Evolutionary conservation across 805 yeast species (phyloP), one percentile per base, ranked within the genome.

Genomic region (Nakazawaea anatomiae): DNA sequence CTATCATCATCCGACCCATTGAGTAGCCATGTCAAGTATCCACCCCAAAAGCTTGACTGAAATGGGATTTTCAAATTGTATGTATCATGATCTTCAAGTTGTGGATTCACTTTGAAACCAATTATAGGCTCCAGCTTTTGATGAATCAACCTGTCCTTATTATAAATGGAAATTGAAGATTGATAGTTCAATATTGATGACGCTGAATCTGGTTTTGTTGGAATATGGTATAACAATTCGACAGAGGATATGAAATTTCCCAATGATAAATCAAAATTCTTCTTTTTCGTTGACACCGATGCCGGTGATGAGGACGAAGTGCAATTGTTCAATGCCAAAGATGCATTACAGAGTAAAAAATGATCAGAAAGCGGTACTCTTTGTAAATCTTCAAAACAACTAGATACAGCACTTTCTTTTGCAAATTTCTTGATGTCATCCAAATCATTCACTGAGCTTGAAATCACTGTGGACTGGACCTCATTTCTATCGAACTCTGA

Each of bases 1-100:
- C 27, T 12, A 25, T 51, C 53, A 28, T 51, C 53, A 27, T 51
- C 50, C 5, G 50, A 42, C 6, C 53, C 53, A 31, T 51, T 51
- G 45, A 51, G 39, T 27, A 51, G 28, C 53, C 53, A 51, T 6
- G 53, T 51, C 50, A 51, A 51, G 28, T 46, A 51, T 3, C 50
- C 53, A 4, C 48, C 50, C 53, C 53, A 51, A 32, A 51, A 51
- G 6, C 27, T 35, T 29, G 50, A 46, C 39, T 51, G 53, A 34
- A 51, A 51, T 27, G 53, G 50, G 27, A 51, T 34, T 32, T 51
- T 51, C 39, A 51, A 38, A 39, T 46, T 46, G 27, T 51, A 51
- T 34, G 47, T 38, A 30, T 45, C 49, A 35, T 50, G 39, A 14
- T 41, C 29, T 2, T 12, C 18, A 9, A 32, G 43, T 36, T 31